Base-by-base conservation (phyloP, 306 rosid genomes). In the Quercus glauca region DNA sequence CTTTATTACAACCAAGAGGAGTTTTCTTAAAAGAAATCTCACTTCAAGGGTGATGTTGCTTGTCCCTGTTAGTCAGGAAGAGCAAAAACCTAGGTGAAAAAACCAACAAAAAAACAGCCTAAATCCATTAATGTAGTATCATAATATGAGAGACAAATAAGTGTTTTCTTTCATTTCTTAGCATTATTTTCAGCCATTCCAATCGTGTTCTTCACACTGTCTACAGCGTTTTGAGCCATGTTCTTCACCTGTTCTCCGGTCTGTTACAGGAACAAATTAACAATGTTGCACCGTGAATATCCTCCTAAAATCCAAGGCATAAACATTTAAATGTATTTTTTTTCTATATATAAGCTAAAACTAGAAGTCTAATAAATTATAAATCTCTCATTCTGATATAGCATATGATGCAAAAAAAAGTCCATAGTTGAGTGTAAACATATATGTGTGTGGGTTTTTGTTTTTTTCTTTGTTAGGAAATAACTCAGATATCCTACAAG, bases 221-320 rank as follows among this genome's bases (percentile, higher is more conserved):
- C 93, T 78, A 86, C 59, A 69, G 92, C 90, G 57, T 85, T 89
- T 21, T 89, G 92, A 80, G 92, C 90, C 90, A 89, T 85, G 82
- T 15, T 82, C 85, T 41, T 89, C 88, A 87, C 75, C 71, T 87
- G 90, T 53, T 87, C 93, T 71, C 89, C 91, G 13, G 90, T 89
- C 96, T 91, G 75, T 67, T 73, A 26, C 76, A 49, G 53, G 17
- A 49, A 49, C 17, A 49, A 84, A 58, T 2, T 2, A 56, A 10
- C 20, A 74, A n/a, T 19, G 37, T 8, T 35, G 26, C 28, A 67
- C 1, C 10, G 3, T 59, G 3, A 60, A 60, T 49, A 49, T 10
- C 10, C 14, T 10, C 53, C 15, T 49, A 49, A 49, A 49, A 49
- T 49, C 14, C 17, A 49, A 49, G 17, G 53, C 53, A 12, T 49